Base-by-base conservation (phyloP, 176 grass and related monocot species). In the Cocos nucifera region DNA sequence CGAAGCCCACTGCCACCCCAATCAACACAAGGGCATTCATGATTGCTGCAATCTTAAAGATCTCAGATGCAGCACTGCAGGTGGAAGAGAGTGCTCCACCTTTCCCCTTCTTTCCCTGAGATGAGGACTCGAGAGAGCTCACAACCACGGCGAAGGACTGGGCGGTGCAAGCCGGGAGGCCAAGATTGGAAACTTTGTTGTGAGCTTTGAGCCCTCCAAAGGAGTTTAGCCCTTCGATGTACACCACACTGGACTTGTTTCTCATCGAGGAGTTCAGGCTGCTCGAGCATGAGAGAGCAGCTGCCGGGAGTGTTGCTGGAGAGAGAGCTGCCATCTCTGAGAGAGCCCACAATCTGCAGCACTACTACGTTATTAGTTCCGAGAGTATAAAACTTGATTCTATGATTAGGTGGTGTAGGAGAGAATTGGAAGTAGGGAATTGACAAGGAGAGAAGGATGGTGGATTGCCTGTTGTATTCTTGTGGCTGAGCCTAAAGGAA, bases 11-110 rank as follows among this genome's bases (percentile, higher is more conserved):
- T 0, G 64, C 64, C 0, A 67, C 64, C 22, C 68, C 68, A 4
- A 71, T 24, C 1, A 70, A 44, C 56, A 71, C 68, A 1, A 71
- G 68, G 8, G 22, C 68, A 35, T 71, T 71, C 56, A 71, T 60
- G 56, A 60, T 71, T 3, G 56, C 68, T 4, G 68, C 68, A 21
- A 71, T 71, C 56, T 16, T 48, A 49, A 71, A 71, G 5, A 71
- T 71, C 39, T 71, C 68, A 9, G 17, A 56, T 10, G 48, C 68
- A 3, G 68, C 68, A 17, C 52, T 52, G 68, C 56, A 60, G 56
- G 68, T 71, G 14, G 68, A 59, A n/a, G 68, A 59, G 6, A 71
- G 44, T 12, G 56, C 68, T 14, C 68, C 68, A 15, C 67, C 56
- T 17, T 55, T 51, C 8, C 15, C 22, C 51, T 17, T 53, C 64